Evolutionary conservation across 805 yeast species (phyloP).

Genomic region (Myxozyma kluyveri): DNA sequence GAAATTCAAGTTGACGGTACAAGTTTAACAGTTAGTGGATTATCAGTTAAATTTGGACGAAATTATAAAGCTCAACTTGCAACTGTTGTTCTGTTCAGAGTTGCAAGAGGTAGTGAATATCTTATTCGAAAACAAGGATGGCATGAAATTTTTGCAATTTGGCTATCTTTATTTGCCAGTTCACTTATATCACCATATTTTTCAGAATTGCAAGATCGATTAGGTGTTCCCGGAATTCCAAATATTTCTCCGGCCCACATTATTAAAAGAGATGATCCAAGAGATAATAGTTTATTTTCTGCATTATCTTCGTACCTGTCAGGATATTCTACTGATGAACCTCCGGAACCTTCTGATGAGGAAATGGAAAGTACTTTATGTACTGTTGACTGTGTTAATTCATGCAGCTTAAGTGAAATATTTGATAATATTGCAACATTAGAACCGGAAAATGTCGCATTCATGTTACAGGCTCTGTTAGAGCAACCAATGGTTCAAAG

Average conservation of each 20-base stretch:
- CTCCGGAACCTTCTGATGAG: constrained; percentile 68
- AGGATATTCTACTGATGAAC: constrained; percentile 50
- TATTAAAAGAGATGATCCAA: constrained; percentile 58
- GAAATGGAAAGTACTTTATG: constrained; percentile 83
- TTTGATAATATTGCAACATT: constrained; percentile 40
- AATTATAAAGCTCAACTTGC: constrained; percentile 91
- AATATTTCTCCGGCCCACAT: constrained; percentile 65
- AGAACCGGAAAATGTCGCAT: neutral
- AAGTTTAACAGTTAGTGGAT: constrained; percentile 69
- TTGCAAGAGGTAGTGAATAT: constrained; percentile 57
- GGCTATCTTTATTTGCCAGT: constrained; percentile 66
- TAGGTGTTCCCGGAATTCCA: constrained; percentile 54
- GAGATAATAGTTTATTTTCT: constrained; percentile 76
- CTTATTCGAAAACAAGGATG: constrained; percentile 53
- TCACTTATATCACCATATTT: constrained; percentile 53
- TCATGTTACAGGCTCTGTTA: neutral
- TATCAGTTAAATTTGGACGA: constrained; percentile 79
- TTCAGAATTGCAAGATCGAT: constrained; percentile 57
- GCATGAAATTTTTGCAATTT: constrained; percentile 56
- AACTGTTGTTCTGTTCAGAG: constrained; percentile 77
- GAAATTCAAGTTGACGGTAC: constrained; percentile 52
- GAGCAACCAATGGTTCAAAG: neutral
- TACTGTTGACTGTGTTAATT: constrained; percentile 76
- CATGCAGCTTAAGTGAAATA: constrained; percentile 59
- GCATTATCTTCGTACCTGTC: constrained; percentile 90